Conservation (phyloP, 257 asterid genomes). For the Agastache rugosa region DNA sequence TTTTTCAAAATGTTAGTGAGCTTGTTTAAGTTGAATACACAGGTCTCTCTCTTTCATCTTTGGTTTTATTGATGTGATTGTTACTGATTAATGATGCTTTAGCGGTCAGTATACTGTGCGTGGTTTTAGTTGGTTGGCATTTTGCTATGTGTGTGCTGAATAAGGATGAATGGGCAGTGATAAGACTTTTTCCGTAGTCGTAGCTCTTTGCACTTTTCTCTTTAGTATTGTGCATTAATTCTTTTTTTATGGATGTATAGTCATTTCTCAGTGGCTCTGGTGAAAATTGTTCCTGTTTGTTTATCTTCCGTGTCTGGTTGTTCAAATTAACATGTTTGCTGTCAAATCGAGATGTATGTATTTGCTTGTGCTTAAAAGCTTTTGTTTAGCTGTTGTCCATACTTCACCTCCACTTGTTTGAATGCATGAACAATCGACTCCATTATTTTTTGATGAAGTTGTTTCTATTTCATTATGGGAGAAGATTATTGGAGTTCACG, state of each 20-base stretch:
- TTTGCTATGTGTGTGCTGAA: conserved; percentile 17
- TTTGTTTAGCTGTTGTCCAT: conserved; percentile 8
- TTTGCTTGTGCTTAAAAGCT: conserved; percentile 25
- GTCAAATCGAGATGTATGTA: conserved; percentile 13
- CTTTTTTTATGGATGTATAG: neutral
- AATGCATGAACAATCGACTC: conserved; percentile 3
- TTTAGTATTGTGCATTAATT: neutral
- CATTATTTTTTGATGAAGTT: neutral
- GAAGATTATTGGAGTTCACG: conserved; percentile 16
- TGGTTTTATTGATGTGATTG: conserved; percentile 24
- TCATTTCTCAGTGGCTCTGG: conserved; percentile 27
- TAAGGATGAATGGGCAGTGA: conserved; percentile 16
- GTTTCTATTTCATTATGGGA: conserved; percentile 15
- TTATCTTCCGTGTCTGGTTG: conserved; percentile 12
- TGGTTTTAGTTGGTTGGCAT: conserved; percentile 28
- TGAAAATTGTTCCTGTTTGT: conserved; percentile 3
- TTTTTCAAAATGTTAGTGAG: conserved; percentile 26
- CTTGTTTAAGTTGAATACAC: conserved; percentile 24
- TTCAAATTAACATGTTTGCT: conserved; percentile 7
- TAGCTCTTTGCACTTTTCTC: conserved; percentile 18
- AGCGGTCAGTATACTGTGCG: neutral
- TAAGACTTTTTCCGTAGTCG: neutral
- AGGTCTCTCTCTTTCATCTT: conserved; percentile 16
- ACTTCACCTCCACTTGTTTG: conserved; percentile 6
- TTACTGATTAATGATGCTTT: conserved; percentile 30